Conservation (phyloP, 2,329 filamentous ascomycete species). For the Hymenoscyphus occultus region DNA sequence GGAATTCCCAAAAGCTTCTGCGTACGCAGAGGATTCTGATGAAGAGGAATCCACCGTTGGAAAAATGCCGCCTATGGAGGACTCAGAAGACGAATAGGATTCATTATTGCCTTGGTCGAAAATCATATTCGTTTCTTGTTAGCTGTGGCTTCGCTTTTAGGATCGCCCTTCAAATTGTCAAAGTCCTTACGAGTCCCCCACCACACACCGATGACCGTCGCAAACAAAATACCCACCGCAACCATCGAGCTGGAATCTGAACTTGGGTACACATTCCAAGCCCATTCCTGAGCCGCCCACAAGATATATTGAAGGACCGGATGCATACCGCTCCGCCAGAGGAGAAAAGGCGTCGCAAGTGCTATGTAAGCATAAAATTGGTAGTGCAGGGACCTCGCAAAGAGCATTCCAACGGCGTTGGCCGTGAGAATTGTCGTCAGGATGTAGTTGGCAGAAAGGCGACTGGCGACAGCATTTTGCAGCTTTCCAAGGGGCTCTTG, state of each 20-base stretch:
- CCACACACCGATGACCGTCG: conserved; percentile 52
- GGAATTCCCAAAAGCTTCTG: conserved; percentile 67
- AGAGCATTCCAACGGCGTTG: conserved; percentile 65
- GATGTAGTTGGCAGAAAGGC: conserved; percentile 58
- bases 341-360: conserved; percentile 69
- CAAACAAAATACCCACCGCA: conserved; percentile 68
- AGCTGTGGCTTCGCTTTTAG: conserved; percentile 28
- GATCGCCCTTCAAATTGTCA: conserved; percentile 27
- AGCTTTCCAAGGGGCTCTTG: conserved; percentile 38
- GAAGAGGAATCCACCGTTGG: conserved; percentile 78
- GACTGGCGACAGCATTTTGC: conserved; percentile 47
- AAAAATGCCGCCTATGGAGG: conserved; percentile 73
- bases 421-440: conserved; percentile 61
- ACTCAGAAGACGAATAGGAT: conserved; percentile 62
- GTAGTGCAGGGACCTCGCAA: conserved; percentile 69
- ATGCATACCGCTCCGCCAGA: conserved; percentile 63
- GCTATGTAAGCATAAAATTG: conserved; percentile 72
- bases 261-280: conserved; percentile 73
- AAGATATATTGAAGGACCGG: conserved; percentile 55
- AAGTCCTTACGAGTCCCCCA: conserved; percentile 39
- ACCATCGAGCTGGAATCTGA: conserved; percentile 59
- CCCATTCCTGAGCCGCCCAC: conserved; percentile 68
- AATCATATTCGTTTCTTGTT: conserved; percentile 29
- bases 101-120: neutral
- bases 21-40: conserved; percentile 61